phyloP scores from a whole-genome alignment of 306 rosid species.

The Begonia peltatifolia region DNA sequence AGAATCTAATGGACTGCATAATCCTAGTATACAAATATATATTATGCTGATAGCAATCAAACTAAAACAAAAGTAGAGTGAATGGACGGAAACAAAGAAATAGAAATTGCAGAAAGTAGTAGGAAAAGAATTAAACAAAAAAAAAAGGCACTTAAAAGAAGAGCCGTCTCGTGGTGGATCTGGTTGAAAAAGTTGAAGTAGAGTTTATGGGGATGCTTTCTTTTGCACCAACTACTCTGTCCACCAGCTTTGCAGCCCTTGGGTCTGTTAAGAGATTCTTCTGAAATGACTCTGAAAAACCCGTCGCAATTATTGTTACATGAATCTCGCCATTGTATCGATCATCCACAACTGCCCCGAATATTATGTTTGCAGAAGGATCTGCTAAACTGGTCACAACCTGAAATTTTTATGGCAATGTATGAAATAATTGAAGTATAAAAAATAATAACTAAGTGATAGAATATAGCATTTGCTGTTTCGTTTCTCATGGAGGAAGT shows the following conservation, averaged over 20 bases:
- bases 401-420: conserved; percentile 15
- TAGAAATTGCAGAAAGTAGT: too few species aligned
- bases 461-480: too few species aligned
- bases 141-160: conserved; percentile 31
- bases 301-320: conserved; percentile 87
- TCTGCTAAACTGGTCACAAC: conserved; percentile 95
- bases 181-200: conserved; percentile 35
- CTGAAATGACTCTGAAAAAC: conserved; percentile 90
- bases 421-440: too few species aligned
- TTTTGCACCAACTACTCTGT: conserved; percentile 17
- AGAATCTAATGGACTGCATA: too few species aligned
- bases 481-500: too few species aligned
- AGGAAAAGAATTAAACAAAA: too few species aligned
- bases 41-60: too few species aligned
- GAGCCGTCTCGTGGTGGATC: conserved; percentile 45
- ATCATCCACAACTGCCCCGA: conserved; percentile 96
- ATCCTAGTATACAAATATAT: too few species aligned
- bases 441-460: too few species aligned
- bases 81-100: too few species aligned
- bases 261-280: conserved; percentile 79
- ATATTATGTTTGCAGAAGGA: conserved; percentile 92
- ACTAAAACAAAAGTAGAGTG: too few species aligned
- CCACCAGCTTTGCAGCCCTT: conserved; percentile 53
- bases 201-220: conserved; percentile 34
- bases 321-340: conserved; percentile 89